These are phyloP conservation scores for Orbilia javanica DNA, from an alignment of 2,329 filamentous ascomycete genomes.

Conservation along the genomic window DNA sequence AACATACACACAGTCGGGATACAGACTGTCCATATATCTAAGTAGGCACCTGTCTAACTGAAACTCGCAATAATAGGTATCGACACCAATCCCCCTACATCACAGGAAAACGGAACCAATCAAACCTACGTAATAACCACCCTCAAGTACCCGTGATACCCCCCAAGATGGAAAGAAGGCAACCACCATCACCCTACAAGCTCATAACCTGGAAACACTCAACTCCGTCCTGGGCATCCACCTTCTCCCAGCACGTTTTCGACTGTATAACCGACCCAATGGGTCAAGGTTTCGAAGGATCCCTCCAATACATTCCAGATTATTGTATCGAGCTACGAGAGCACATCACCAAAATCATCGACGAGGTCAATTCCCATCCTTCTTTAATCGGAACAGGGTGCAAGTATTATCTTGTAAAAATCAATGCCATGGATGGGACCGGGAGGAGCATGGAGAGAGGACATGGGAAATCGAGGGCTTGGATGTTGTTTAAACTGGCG, in stretches of 20 bases:
- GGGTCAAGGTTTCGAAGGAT: neutral
- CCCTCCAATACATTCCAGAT: conserved; percentile 3
- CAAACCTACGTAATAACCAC: too few relatives aligned
- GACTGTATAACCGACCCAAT: conserved; percentile 15
- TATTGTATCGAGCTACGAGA: neutral
- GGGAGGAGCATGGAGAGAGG: neutral
- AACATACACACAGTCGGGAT: too few relatives aligned
- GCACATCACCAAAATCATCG: conserved; percentile 1
- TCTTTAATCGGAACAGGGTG: neutral
- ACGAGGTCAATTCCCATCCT: neutral
- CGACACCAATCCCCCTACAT: too few relatives aligned
- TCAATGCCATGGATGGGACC: neutral
- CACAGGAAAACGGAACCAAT: too few relatives aligned
- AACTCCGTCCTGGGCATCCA: neutral
- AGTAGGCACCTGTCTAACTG: too few relatives aligned
- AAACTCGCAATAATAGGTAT: too few relatives aligned
- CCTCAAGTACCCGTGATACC: too few relatives aligned
- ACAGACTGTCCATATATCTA: too few relatives aligned
- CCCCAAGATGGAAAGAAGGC: conserved; percentile 1
- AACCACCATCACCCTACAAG: conserved; percentile 14
- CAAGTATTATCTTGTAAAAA: conserved; percentile 8
- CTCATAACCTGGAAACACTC: conserved; percentile 13
- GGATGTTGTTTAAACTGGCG: conserved; percentile 10
- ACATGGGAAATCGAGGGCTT: neutral
- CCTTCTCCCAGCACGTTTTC: neutral